Percentiles rank a stretch among this genome's conserved stretches.
phyloP scores from a whole-genome alignment of 176 grass and related monocot genomes.

The Chrysopogon serrulatus region DNA sequence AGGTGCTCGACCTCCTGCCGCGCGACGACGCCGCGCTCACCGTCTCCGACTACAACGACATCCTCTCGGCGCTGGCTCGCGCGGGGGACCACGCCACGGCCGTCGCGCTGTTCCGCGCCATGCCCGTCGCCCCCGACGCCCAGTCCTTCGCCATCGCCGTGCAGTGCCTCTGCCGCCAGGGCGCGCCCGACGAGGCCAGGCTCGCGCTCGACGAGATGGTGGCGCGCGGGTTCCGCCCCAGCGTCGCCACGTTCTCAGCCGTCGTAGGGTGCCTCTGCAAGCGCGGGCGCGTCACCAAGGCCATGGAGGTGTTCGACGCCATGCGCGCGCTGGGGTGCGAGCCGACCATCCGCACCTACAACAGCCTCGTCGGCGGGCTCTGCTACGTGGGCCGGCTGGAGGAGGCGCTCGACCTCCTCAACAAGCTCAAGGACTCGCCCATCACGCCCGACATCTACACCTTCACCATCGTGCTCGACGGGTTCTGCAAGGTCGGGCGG shows the following conservation, averaged over 20 bases:
- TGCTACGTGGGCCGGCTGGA: constrained; percentile 89
- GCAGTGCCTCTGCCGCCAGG: constrained; percentile 72
- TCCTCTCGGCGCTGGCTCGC: constrained; percentile 55
- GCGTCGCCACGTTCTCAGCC: constrained; percentile 46
- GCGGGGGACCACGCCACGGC: constrained; percentile 53
- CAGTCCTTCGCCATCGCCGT: constrained; percentile 55
- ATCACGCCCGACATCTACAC: constrained; percentile 69
- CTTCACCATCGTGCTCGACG: constrained; percentile 69
- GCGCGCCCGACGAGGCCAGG: constrained; percentile 60
- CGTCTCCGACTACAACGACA: constrained; percentile 90
- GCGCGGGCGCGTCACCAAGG: constrained; percentile 58
- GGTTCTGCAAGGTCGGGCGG: constrained; percentile 78
- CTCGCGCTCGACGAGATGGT: constrained; percentile 61
- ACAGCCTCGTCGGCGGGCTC: constrained; percentile 65
- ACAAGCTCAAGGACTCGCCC: constrained; percentile 62
- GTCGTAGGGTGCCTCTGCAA: constrained; percentile 73
- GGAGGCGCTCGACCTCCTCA: constrained; percentile 61
- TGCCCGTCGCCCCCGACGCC: constrained; percentile 39
- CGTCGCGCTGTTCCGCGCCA: constrained; percentile 49
- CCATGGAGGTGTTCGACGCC: constrained; percentile 63
- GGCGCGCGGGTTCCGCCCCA: constrained; percentile 47
- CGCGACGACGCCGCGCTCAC: constrained; percentile 54
- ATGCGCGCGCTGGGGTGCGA: constrained; percentile 56
- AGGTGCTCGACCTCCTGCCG: constrained; percentile 74
- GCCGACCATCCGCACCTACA: constrained; percentile 73